Evolutionary conservation across 2,329 filamentous ascomycete genomes (phyloP).

Genomic region (Venturia pyrina): DNA sequence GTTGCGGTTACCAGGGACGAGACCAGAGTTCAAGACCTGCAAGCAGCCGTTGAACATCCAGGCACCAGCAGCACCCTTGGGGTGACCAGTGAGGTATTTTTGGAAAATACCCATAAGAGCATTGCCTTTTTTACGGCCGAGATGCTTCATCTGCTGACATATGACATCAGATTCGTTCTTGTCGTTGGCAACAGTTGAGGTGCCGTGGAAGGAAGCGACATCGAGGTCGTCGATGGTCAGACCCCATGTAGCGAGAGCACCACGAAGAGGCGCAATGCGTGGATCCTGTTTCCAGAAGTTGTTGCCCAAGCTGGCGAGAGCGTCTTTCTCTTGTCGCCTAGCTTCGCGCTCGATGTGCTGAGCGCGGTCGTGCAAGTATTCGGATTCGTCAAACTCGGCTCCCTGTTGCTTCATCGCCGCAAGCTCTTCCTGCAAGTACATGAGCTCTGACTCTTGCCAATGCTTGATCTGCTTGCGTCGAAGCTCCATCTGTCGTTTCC

Average conservation of each 20-base stretch:
- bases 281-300: constrained; percentile 98
- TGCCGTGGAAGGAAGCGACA: constrained; percentile 97
- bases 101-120: constrained; percentile 96
- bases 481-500: constrained; percentile 85
- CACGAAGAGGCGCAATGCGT: constrained; percentile 87
- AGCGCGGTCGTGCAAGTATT: constrained; percentile 78
- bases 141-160: constrained; percentile 89
- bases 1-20: constrained; percentile 95
- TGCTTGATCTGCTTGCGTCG: constrained; percentile 90
- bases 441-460: constrained; percentile 90
- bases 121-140: constrained; percentile 93
- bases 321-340: constrained; percentile 82
- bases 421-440: constrained; percentile 88
- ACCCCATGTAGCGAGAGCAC: constrained; percentile 94
- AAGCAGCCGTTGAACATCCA: constrained; percentile 99
- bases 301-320: constrained; percentile 87
- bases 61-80: constrained; percentile 96
- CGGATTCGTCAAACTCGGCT: constrained; percentile 64
- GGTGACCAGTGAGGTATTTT: constrained; percentile 97
- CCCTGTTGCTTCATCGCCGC: constrained; percentile 79
- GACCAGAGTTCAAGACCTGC: constrained; percentile 85
- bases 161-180: constrained; percentile 99
- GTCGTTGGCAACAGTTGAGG: constrained; percentile 96
- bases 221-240: constrained; percentile 92
- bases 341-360: constrained; percentile 83